phyloP scores from a whole-genome alignment of 306 rosid genomes.

The Glycine latifolia region DNA sequence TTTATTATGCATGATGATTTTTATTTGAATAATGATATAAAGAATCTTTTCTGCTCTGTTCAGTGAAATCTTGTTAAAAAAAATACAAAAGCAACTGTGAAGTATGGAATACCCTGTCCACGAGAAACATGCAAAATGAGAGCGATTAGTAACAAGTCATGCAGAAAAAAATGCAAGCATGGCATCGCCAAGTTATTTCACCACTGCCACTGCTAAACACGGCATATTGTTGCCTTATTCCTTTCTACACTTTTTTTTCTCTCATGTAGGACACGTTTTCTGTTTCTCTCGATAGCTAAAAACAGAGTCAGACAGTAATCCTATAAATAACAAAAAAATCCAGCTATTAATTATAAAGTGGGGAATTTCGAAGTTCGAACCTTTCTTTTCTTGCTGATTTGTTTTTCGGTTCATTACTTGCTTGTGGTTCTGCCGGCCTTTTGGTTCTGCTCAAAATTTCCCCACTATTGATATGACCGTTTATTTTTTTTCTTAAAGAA shows the following conservation, averaged over 20 bases:
- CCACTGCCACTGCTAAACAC: not conserved
- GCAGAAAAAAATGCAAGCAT: conserved; percentile 19
- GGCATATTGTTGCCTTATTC: too few species aligned
- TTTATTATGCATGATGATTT: not conserved
- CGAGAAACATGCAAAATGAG: conserved; percentile 8
- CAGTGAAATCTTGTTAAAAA: not conserved
- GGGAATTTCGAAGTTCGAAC: not conserved
- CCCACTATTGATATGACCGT: not conserved
- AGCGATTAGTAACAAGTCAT: not conserved
- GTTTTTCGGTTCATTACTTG: conserved; percentile 1
- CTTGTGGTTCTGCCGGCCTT: not conserved
- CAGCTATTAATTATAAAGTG: conserved; percentile 3
- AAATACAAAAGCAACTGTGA: not conserved
- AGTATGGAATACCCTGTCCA: not conserved
- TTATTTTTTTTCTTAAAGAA: not conserved
- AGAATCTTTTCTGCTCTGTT: not conserved
- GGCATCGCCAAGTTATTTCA: not conserved
- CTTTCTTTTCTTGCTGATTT: conserved; percentile 13
- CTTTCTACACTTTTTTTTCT: not conserved
- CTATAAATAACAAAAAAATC: conserved; percentile 35
- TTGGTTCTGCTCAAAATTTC: conserved; percentile 10
- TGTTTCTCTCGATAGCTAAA: conserved; percentile 23
- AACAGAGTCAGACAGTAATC: conserved; percentile 17
- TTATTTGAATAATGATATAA: not conserved
- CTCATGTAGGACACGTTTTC: conserved; percentile 13